Evolutionary conservation across 768 basidiomycete species (phyloP).

Genomic region (Suillus occidentalis): DNA sequence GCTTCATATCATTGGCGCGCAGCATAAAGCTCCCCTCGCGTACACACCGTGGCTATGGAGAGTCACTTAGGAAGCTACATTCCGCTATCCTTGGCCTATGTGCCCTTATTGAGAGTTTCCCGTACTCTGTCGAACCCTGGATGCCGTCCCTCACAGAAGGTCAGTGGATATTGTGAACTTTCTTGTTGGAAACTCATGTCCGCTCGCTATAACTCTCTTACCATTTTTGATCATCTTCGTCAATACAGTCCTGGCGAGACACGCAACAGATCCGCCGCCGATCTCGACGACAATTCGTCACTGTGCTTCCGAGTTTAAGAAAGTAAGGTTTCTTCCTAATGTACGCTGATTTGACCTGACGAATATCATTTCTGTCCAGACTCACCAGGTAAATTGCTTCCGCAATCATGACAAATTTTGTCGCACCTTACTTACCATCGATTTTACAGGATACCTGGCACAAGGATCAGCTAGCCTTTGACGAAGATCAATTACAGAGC

Average conservation of each 20-base stretch:
- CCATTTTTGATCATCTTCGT: slow-evolving; percentile 9
- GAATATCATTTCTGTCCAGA: slow-evolving; percentile 35
- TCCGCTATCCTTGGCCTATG: slow-evolving; percentile 94
- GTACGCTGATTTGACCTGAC: slow-evolving; percentile 11
- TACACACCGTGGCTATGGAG: slow-evolving; percentile 69
- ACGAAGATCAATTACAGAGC: slow-evolving; percentile 87
- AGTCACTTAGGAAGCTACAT: slow-evolving; percentile 71
- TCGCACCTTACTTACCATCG: slow-evolving; percentile 16
- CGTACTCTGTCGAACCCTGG: slow-evolving; percentile 95
- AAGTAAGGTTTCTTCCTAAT: slow-evolving; percentile 46
- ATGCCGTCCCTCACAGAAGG: slow-evolving; percentile 82
- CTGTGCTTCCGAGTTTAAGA: slow-evolving; percentile 83
- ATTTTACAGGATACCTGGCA: slow-evolving; percentile 81
- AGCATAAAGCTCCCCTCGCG: slow-evolving; percentile 66
- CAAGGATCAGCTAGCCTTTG: slow-evolving; percentile 81
- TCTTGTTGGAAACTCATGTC: neutral
- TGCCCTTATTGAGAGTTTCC: slow-evolving; percentile 90
- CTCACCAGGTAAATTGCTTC: slow-evolving; percentile 52
- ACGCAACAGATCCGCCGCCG: slow-evolving; percentile 84
- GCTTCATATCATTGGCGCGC: slow-evolving; percentile 67
- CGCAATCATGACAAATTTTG: slow-evolving; percentile 6
- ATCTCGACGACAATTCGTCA: slow-evolving; percentile 89
- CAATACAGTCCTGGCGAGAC: slow-evolving; percentile 63
- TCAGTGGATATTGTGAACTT: slow-evolving; percentile 27
- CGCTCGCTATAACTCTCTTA: neutral